Evolutionary conservation across 108 stramenopile species (phyloP), one percentile per base, ranked within the genome.

Genomic region (Stephanodiscus triporus): DNA sequence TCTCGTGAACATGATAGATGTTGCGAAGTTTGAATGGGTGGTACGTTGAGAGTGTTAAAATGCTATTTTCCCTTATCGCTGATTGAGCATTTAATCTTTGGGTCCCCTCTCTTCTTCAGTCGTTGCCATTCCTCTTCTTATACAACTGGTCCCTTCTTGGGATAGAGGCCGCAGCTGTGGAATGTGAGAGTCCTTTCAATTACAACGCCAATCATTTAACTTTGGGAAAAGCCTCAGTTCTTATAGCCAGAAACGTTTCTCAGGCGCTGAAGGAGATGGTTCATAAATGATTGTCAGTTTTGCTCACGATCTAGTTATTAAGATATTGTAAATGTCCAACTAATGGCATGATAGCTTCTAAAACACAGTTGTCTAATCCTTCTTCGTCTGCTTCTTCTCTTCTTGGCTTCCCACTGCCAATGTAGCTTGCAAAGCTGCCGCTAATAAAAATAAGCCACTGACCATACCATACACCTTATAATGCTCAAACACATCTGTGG

Each of bases 401-500:
- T 59, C 76, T 57, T 77, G 54, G 17, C 34, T 66, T 80, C 70
- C 83, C 27, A 76, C 51, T 42, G 89, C 83, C 83, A 96, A 81
- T 11, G 91, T 85, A 19, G 78, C 82, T 75, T 96, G 95, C 40
- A 96, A 14, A 9, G 82, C 69, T 26, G 90, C 87, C 9, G 92
- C 89, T 53, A 71, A 66, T 30, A 93, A 69, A 66, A 93, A 91
- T 67, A 85, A 89, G 1, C 73, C 83, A 62, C 91, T 88, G 10
- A 96, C 90, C 5, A 90, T 68, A 49, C 83, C 75, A 77, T 85
- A 96, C 11, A 91, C 89, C 23, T 83, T 48, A 16, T 80, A 63
- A 38, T 84, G 76, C 63, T 91, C 88, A 48, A 91, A 73, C 32
- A 91, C 82, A 72, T 97, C 92, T 11, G 95, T 93, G 11, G 91